Base-by-base conservation (phyloP, 192 early-diverging fungal genomes). In the Coemansia sp. region DNA sequence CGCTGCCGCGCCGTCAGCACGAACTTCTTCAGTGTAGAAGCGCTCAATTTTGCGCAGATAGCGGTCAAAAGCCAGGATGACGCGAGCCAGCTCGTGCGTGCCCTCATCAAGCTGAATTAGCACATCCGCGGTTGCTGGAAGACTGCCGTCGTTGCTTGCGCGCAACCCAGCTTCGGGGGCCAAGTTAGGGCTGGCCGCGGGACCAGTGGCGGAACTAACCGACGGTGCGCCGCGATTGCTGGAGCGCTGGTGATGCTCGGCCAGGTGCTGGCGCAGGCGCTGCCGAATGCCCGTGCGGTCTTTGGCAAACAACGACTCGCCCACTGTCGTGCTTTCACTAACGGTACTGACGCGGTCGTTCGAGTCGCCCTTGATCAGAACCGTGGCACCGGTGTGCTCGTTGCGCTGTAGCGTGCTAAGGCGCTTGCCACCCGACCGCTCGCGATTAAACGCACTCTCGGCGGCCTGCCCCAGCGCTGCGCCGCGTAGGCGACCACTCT, bases 221-320 rank as follows among this genome's bases (percentile, higher is more conserved):
- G 42, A 22, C 8, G 42, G 19, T 23, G 42, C 22, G 42, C 20
- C 19, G 22, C 42, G 42, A 22, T 31, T 47, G 55, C 46, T 70
- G 15, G 51, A 58, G 26, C 67, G 63, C 58, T 77, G 67, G 60
- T 70, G 67, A 52, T 77, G 68, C 55, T 77, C 74, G 32, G 74
- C 74, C 34, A 70, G 55, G 27, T 77, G 74, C 68, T 77, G 74
- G 42, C 74, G 74, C 55, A 77, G 56, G 17, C 74, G 74, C 68
- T 70, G 67, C 55, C 68, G 74, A 31, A 71, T 70, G 12, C 68
- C 74, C 0, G 67, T 64, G 53, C 61, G 59, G 48, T 69, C 74
- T 43, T 61, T 53, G 5, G 65, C 74, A 58, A 77, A 77, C 47
- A 77, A 60, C 49, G 74, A 77, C 41, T 60, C 60, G 34, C 45